These are phyloP conservation scores for Botryotinia narcissicola DNA, from an alignment of 2,329 filamentous ascomycete species.

Conservation along the genomic window DNA sequence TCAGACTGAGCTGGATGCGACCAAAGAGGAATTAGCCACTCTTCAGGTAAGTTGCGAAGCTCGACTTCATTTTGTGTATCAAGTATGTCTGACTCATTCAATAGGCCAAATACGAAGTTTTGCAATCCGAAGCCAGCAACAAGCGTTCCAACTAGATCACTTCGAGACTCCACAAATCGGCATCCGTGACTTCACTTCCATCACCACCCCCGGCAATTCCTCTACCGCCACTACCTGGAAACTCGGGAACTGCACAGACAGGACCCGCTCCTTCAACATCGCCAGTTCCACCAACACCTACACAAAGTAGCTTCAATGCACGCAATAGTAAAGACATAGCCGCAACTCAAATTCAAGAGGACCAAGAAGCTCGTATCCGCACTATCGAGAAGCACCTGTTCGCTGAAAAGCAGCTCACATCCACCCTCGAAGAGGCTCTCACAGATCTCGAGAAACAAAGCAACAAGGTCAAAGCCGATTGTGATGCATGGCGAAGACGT, in stretches of 20 bases:
- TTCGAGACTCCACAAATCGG: conserved; percentile 68
- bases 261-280: conserved; percentile 40
- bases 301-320: conserved; percentile 48
- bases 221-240: conserved; percentile 81
- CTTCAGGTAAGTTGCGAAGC: conserved; percentile 54
- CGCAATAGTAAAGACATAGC: conserved; percentile 76
- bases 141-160: conserved; percentile 57
- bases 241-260: conserved; percentile 47
- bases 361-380: conserved; percentile 90
- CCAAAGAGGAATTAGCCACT: conserved; percentile 67
- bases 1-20: conserved; percentile 65
- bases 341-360: conserved; percentile 79
- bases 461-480: conserved; percentile 87
- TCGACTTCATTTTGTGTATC: not conserved
- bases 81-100: conserved; percentile 16
- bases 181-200: conserved; percentile 77
- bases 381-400: conserved; percentile 96
- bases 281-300: conserved; percentile 50
- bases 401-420: conserved; percentile 93
- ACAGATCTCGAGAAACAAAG: conserved; percentile 90
- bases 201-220: conserved; percentile 95
- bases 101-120: conserved; percentile 58
- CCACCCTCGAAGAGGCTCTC: conserved; percentile 91
- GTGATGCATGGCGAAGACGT: conserved; percentile 87
- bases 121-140: conserved; percentile 35